Percentiles rank a stretch among this genome's conserved stretches.
Evolutionary conservation across 1,139 yeast species (phyloP).

Genomic region (Kurtzmaniella quercitrusa): DNA sequence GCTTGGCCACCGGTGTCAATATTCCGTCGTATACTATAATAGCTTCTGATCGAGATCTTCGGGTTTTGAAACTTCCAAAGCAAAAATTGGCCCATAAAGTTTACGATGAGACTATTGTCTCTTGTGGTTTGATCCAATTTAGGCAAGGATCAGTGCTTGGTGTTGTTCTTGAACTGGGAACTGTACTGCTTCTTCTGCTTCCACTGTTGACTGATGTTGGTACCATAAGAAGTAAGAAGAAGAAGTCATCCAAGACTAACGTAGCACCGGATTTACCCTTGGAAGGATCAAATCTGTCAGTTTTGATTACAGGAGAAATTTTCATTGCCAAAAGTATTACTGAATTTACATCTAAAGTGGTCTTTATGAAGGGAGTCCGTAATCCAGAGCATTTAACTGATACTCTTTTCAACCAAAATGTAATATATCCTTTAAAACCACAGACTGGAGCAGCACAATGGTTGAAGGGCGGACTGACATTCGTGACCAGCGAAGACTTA

Average conservation of each 20-base stretch:
- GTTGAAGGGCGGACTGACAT: slow-evolving; percentile 71
- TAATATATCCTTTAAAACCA: slow-evolving; percentile 75
- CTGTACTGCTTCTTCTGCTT: slow-evolving; percentile 33
- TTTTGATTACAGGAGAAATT: slow-evolving; percentile 72
- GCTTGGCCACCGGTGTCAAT: slow-evolving; percentile 57
- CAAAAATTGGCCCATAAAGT: slow-evolving; percentile 62
- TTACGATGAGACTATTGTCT: slow-evolving; percentile 59
- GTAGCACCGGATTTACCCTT: neutral
- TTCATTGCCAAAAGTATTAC: slow-evolving; percentile 55
- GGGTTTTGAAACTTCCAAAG: slow-evolving; percentile 61
- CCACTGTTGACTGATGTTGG: slow-evolving; percentile 39
- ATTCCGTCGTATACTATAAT: slow-evolving; percentile 63
- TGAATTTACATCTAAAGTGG: slow-evolving; percentile 42
- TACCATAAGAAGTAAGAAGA: slow-evolving; percentile 28
- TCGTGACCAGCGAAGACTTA: slow-evolving; percentile 56
- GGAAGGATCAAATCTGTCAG: slow-evolving; percentile 15
- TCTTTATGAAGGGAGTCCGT: slow-evolving; percentile 36
- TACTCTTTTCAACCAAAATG: slow-evolving; percentile 53
- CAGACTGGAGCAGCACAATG: slow-evolving; percentile 76
- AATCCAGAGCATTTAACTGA: slow-evolving; percentile 35
- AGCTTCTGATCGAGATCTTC: slow-evolving; percentile 57
- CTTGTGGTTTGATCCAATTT: slow-evolving; percentile 32
- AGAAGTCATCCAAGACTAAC: slow-evolving; percentile 9
- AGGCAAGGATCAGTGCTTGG: slow-evolving; percentile 35
- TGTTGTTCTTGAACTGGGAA: slow-evolving; percentile 34